Conservation (phyloP, 148 eudicot species). For the Polygonum aviculare region DNA sequence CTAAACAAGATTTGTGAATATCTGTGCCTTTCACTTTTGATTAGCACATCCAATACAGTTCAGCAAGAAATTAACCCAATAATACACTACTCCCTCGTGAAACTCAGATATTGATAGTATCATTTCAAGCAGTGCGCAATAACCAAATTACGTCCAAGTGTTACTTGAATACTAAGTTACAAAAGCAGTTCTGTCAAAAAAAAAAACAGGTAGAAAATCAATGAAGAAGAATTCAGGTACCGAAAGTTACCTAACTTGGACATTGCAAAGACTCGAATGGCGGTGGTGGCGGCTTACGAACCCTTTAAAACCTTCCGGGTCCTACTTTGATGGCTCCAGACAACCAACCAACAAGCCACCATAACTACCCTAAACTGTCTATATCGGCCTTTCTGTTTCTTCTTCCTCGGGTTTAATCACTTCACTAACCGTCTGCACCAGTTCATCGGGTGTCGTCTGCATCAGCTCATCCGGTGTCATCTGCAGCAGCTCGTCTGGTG, state of each 20-base stretch:
- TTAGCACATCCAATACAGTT: neutral
- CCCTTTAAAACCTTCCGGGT: constrained; percentile 5
- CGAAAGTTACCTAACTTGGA: neutral
- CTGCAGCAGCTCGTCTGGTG: constrained; percentile 73
- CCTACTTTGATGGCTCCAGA: neutral
- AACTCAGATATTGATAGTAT: neutral
- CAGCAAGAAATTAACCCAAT: neutral
- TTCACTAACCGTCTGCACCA: neutral
- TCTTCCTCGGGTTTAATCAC: neutral
- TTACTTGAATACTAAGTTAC: constrained; percentile 1
- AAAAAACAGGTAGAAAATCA: constrained; percentile 9
- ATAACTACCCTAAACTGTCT: constrained; percentile 5
- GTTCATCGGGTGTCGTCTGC: neutral
- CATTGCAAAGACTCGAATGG: constrained; percentile 3
- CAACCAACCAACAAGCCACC: neutral
- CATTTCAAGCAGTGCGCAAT: neutral
- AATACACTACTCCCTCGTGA: neutral
- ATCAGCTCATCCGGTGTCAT: constrained; percentile 9
- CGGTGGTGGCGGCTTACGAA: neutral
- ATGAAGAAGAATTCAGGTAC: constrained; percentile 6
- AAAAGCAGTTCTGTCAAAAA: constrained; percentile 7
- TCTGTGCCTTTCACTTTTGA: too few species aligned
- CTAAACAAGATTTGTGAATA: neutral
- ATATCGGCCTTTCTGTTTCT: neutral
- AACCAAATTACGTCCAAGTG: constrained; percentile 6